Percentiles rank a stretch among this genome's conserved stretches.
Conservation (phyloP, 129 eudicot species). For the Flaveria bidentis region DNA sequence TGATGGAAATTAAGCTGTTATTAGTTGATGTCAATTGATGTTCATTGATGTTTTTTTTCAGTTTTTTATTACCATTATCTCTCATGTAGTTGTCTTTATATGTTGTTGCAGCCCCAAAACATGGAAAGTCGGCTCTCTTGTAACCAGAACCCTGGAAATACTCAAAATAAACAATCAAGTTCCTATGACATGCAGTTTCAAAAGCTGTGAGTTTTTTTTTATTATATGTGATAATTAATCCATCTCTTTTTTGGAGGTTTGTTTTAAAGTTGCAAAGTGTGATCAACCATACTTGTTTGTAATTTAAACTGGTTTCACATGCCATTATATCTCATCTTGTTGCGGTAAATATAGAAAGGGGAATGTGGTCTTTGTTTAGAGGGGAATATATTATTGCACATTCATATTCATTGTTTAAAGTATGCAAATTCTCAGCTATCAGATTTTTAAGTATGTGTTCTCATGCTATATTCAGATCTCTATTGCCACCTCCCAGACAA, state of each 20-base stretch:
- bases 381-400: not conserved
- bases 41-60: not conserved
- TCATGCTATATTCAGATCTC: conserved; percentile 51
- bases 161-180: conserved; percentile 49
- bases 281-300: conserved; percentile 4
- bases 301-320: conserved; percentile 7
- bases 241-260: not conserved
- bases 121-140: conserved; percentile 43
- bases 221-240: conserved; percentile 6
- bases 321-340: not conserved
- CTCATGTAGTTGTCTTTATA: conserved; percentile 2
- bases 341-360: not conserved
- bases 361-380: conserved; percentile 1
- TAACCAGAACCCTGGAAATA: conserved; percentile 46
- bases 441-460: not conserved
- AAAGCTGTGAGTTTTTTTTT: conserved; percentile 69
- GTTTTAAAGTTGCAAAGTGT: conserved; percentile 12
- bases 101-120: conserved; percentile 43
- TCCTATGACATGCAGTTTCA: conserved; percentile 62
- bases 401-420: not conserved
- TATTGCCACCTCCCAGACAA: conserved; percentile 80
- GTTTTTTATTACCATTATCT: conserved; percentile 8
- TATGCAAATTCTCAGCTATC: not conserved
- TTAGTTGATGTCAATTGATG: not conserved
- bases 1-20: conserved; percentile 25